Conservation (phyloP, 345 rosid genomes). For the Citropsis articulata region DNA sequence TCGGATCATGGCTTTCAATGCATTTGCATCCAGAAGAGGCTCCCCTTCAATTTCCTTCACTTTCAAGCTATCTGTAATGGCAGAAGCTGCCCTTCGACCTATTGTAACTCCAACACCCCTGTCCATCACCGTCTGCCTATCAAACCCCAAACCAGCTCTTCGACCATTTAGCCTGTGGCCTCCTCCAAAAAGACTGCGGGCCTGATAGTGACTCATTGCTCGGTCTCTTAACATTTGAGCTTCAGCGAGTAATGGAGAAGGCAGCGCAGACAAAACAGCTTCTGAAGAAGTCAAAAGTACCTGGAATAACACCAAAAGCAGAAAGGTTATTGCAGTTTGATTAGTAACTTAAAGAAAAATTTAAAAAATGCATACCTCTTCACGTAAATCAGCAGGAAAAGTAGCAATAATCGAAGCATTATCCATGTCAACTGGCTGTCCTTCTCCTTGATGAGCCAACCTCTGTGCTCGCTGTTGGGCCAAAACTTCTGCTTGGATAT, state of each 20-base stretch:
- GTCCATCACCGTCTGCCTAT: conserved; percentile 84
- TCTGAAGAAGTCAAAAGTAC: conserved; percentile 96
- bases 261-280: conserved; percentile 88
- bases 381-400: conserved; percentile 92
- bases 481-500: conserved; percentile 96
- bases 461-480: conserved; percentile 98
- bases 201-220: conserved; percentile 97
- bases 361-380: conserved; percentile 64
- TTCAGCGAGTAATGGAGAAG: conserved; percentile 93
- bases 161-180: conserved; percentile 70
- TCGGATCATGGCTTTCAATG: conserved; percentile 74
- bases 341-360: conserved; percentile 6
- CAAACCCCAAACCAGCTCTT: conserved; percentile 89
- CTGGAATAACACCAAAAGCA: conserved; percentile 37
- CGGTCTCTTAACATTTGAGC: conserved; percentile 96
- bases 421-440: conserved; percentile 99
- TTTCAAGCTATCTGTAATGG: conserved; percentile 61
- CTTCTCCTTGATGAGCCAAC: conserved; percentile 85
- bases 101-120: conserved; percentile 90
- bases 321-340: conserved; percentile 18
- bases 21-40: conserved; percentile 69
- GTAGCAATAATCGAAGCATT: conserved; percentile 98
- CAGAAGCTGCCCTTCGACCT: conserved; percentile 66
- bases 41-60: conserved; percentile 85
- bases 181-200: conserved; percentile 84